Base-by-base conservation (phyloP, 148 eudicot genomes). In the Chenopodium suecicum region DNA sequence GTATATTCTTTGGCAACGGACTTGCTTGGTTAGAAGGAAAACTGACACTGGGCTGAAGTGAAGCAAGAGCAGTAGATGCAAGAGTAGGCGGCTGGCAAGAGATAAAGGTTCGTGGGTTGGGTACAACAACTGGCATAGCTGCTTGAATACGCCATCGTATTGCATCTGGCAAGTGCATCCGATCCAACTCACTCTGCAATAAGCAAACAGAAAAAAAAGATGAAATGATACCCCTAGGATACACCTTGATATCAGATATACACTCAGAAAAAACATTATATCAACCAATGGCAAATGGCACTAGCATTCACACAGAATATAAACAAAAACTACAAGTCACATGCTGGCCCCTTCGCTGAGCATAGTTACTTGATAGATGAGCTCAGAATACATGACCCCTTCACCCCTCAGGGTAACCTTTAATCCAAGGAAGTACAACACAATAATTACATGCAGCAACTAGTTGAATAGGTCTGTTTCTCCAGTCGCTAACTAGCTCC, bases 71-170 rank as follows among this genome's bases (percentile, higher is more conserved):
- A 13, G 92, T 74, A 31, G 88, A 68, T 54, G 92, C 82, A 68
- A 96, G 85, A 17, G 90, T 80, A 47, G 95, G 92, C 6, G 92
- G 92, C 72, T 91, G 97, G 84, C 95, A 92, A 58, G 97, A 90
- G 22, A 96, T 73, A 25, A 83, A 67, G 68, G 80, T 80, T 74
- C 91, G 88, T 32, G 56, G 32, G 25, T 88, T 86, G 37, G 90
- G 89, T 64, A 78, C 79, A 78, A 91, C 89, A 83, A 90, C 69
- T 10, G 98, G 98, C 96, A 95, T 91, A 29, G 98, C 94, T 70
- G 93, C 87, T 83, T 93, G 98, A 78, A 96, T 94, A 60, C 99
- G 99, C 89, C 88, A 85, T 79, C 95, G 85, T 56, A 96, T 79
- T 73, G 90, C 70, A 66, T 94, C 91, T 17, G 99, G 98, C 80